Evolutionary conservation across 345 rosid genomes (phyloP).

Genomic region (Boechera divaricarpa): DNA sequence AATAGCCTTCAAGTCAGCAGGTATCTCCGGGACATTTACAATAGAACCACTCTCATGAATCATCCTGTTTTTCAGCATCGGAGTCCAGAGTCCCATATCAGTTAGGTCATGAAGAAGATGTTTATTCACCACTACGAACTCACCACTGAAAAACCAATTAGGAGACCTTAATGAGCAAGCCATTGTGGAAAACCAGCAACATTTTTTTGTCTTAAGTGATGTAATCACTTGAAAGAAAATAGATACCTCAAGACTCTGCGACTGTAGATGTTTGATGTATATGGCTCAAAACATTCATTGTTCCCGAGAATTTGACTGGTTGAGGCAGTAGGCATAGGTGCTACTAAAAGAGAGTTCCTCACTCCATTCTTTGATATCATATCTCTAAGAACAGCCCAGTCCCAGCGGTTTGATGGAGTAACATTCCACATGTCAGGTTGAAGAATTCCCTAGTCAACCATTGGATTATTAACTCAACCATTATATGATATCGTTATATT

Average conservation of each 20-base stretch:
- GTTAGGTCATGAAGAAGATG: conserved; percentile 95
- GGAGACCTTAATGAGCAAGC: conserved; percentile 9
- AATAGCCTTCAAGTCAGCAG: background rate
- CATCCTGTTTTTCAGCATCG: conserved; percentile 27
- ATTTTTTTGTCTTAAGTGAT: background rate
- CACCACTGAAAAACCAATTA: background rate
- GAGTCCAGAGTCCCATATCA: conserved; percentile 92
- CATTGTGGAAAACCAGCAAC: background rate
- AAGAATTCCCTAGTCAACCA: background rate
- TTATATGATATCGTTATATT: background rate
- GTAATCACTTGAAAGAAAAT: background rate
- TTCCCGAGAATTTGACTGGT: conserved; percentile 91
- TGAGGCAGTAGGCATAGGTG: conserved; percentile 88
- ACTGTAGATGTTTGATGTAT: conserved; percentile 77
- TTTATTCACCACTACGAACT: conserved; percentile 70
- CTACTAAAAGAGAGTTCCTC: conserved; percentile 42
- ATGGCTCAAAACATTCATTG: conserved; percentile 81
- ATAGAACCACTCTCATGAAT: background rate
- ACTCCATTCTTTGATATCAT: background rate
- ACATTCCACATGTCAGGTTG: background rate
- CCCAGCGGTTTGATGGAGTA: background rate
- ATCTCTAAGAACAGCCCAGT: background rate
- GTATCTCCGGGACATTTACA: background rate
- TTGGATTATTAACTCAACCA: background rate
- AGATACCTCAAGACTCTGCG: conserved; percentile 68